phyloP scores from a whole-genome alignment of 2,329 filamentous ascomycete species.

The Stagonosporopsis rhizophila region DNA sequence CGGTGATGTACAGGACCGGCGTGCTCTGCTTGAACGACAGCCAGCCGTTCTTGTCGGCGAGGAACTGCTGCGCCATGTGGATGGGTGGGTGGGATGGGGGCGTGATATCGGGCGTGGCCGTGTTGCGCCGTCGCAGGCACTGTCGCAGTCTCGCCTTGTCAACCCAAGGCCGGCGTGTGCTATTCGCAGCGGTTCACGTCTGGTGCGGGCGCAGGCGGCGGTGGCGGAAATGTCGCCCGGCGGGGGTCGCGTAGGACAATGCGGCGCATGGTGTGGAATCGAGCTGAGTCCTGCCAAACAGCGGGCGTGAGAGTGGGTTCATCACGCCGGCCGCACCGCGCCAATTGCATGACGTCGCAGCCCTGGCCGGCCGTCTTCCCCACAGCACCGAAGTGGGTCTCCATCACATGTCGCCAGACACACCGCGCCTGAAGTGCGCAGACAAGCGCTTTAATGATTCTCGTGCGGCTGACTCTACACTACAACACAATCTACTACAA shows the following conservation, averaged over 20 bases:
- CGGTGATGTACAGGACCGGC: conserved; percentile 57
- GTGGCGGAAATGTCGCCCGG: not conserved
- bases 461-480: no score
- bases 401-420: not conserved
- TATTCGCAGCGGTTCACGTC: no score
- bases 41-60: conserved; percentile 49
- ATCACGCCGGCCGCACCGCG: not conserved
- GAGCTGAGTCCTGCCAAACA: not conserved
- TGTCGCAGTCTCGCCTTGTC: not conserved
- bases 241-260: not conserved
- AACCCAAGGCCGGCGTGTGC: no score
- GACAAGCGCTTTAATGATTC: no score
- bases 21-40: conserved; percentile 52
- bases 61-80: conserved; percentile 45
- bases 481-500: no score
- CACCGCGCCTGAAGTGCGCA: no score
- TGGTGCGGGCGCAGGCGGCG: no score
- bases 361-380: not conserved
- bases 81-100: not conserved
- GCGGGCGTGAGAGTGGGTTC: not conserved
- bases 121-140: not conserved
- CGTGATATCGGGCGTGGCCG: conserved; percentile 2
- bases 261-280: not conserved
- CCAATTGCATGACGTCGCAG: conserved; percentile 4
- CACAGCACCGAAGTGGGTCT: not conserved